phyloP scores from a whole-genome alignment of 441 rosid genomes.

The Euphorbia schlechtendalii region DNA sequence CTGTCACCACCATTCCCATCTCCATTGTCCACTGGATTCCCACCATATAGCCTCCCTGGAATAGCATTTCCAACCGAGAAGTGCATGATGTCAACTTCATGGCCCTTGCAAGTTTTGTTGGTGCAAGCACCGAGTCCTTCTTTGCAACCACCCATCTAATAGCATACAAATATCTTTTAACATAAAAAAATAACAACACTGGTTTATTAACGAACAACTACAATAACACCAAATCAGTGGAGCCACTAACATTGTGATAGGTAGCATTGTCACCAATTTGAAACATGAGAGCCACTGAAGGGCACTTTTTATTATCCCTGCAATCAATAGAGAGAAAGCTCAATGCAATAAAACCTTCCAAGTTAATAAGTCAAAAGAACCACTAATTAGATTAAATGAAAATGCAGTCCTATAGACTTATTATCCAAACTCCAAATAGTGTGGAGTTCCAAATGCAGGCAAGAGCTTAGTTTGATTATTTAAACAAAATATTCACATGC shows the following conservation, averaged over 20 bases:
- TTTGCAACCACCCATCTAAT: conserved; percentile 94
- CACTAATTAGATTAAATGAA: background rate
- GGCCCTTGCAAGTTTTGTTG: conserved; percentile 83
- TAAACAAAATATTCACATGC: background rate
- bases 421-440: conserved; percentile 4
- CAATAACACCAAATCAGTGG: background rate
- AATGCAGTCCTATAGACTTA: conserved; percentile 3
- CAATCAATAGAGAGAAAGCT: conserved; percentile 29
- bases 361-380: conserved; percentile 10
- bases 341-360: conserved; percentile 22
- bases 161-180: conserved; percentile 14
- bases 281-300: conserved; percentile 91
- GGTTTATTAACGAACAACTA: background rate
- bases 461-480: conserved; percentile 3
- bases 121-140: conserved; percentile 61
- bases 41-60: conserved; percentile 94
- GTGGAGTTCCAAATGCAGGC: background rate
- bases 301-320: conserved; percentile 71
- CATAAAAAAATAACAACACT: background rate
- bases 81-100: conserved; percentile 98
- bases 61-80: conserved; percentile 92
- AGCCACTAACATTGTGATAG: conserved; percentile 64
- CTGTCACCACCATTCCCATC: conserved; percentile 95
- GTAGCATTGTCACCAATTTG: conserved; percentile 81
- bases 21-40: conserved; percentile 62